Conservation (phyloP, 2,329 filamentous ascomycete genomes). For the Ceratocystis variospora region DNA sequence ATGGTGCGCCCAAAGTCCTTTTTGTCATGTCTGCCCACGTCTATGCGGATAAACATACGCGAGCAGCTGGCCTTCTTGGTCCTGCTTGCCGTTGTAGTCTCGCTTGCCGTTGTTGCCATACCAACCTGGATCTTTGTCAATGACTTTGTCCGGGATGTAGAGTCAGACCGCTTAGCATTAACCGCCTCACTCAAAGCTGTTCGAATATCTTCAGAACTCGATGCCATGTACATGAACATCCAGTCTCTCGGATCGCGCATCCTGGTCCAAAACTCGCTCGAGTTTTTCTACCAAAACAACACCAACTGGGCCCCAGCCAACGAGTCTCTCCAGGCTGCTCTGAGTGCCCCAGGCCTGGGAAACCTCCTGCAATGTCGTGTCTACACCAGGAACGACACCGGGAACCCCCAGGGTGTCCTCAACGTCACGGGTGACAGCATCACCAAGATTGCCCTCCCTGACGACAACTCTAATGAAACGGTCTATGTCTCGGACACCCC, state of each 20-base stretch:
- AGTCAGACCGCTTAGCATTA: conserved; percentile 51
- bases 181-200: conserved; percentile 78
- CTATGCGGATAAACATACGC: conserved; percentile 74
- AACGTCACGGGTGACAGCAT: conserved; percentile 44
- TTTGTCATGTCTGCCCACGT: conserved; percentile 20
- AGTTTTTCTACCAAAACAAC: conserved; percentile 42
- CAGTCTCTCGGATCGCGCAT: conserved; percentile 56
- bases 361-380: conserved; percentile 58
- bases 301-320: conserved; percentile 48
- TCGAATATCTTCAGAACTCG: conserved; percentile 63
- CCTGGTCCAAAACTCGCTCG: conserved; percentile 41
- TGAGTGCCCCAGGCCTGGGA: conserved; percentile 44
- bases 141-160: conserved; percentile 38
- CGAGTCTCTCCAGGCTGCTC: conserved; percentile 56
- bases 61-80: conserved; percentile 76
- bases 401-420: conserved; percentile 42
- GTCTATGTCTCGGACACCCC: conserved; percentile 47
- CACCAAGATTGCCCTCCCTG: conserved; percentile 47
- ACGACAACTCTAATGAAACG: conserved; percentile 40
- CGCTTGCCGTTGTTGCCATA: conserved; percentile 64
- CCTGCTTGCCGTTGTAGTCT: conserved; percentile 57
- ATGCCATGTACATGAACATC: conserved; percentile 63
- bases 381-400: conserved; percentile 54
- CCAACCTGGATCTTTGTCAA: conserved; percentile 54
- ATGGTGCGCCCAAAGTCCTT: conserved; percentile 18